phyloP scores from a whole-genome alignment of 768 basidiomycete species.

The Mycena albidolilacea region DNA sequence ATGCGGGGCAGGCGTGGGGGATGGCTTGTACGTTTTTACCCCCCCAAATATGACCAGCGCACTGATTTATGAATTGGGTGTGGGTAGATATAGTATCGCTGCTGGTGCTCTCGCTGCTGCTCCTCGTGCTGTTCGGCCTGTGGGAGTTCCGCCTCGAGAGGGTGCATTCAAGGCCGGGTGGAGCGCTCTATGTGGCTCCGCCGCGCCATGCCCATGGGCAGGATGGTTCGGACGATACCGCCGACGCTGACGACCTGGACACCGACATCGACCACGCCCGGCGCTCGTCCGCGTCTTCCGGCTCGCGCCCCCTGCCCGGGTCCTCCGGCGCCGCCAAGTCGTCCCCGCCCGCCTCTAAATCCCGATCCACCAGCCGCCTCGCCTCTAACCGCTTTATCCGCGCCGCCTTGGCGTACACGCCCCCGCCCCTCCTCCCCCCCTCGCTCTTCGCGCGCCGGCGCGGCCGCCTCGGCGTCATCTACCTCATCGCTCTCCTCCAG shows the following conservation, averaged over 20 bases:
- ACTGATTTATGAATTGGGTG: too few species aligned
- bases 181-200: neutral
- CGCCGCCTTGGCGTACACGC: slow-evolving; percentile 32
- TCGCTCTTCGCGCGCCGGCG: slow-evolving; percentile 64
- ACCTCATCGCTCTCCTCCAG: slow-evolving; percentile 64
- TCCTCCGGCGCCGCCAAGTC: neutral
- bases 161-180: slow-evolving; percentile 39
- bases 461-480: slow-evolving; percentile 65
- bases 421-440: slow-evolving; percentile 67
- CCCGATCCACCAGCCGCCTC: neutral
- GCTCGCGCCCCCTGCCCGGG: neutral
- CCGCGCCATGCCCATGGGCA: neutral
- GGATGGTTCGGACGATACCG: neutral
- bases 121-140: slow-evolving; percentile 68
- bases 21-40: slow-evolving; percentile 52
- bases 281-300: slow-evolving; percentile 22
- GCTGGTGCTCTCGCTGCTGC: slow-evolving; percentile 71
- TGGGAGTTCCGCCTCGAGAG: slow-evolving; percentile 79
- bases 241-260: neutral
- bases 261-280: neutral
- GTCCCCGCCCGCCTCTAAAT: neutral
- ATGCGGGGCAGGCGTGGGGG: slow-evolving; percentile 58
- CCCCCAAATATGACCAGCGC: too few species aligned
- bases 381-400: neutral
- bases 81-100: slow-evolving; percentile 77